phyloP scores from a whole-genome alignment of 768 basidiomycete genomes.

The Boletus rubroflammeus region DNA sequence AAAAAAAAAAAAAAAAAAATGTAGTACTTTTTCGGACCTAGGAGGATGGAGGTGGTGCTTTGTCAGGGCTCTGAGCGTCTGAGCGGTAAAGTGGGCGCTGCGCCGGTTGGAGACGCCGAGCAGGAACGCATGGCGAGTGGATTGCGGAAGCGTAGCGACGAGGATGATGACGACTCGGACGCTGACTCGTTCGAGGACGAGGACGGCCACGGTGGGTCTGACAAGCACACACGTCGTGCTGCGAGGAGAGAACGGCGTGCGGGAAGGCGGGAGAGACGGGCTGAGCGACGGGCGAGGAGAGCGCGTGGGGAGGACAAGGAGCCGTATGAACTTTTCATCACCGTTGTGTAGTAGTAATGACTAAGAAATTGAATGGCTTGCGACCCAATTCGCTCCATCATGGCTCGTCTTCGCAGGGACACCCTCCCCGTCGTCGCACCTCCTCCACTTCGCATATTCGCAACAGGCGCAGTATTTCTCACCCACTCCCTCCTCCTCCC shows the following conservation, averaged over 20 bases:
- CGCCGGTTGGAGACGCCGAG: conserved; percentile 18
- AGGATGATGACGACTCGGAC: neutral
- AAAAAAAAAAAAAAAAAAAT: too few relatives aligned
- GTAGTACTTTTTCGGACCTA: conserved; percentile 50
- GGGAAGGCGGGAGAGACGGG: conserved; percentile 7
- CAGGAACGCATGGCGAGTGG: conserved; percentile 18
- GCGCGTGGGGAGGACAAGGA: conserved; percentile 10
- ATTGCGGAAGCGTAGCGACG: conserved; percentile 10
- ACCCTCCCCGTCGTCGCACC: conserved; percentile 17
- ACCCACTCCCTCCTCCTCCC: conserved; percentile 68
- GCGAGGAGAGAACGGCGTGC: conserved; percentile 14
- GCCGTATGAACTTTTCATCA: conserved; percentile 26
- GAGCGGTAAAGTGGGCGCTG: conserved; percentile 24
- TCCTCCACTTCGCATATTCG: conserved; percentile 58
- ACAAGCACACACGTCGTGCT: neutral
- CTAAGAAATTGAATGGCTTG: neutral
- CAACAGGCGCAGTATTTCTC: conserved; percentile 76
- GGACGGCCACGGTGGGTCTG: neutral
- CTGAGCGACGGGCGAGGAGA: conserved; percentile 17
- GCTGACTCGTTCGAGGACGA: conserved; percentile 1
- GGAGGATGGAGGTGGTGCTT: conserved; percentile 42
- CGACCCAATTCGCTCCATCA: conserved; percentile 4
- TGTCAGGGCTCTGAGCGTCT: conserved; percentile 30
- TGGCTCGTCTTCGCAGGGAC: conserved; percentile 31
- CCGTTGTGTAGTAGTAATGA: neutral